Evolutionary conservation across 2,329 filamentous ascomycete species (phyloP), one percentile per base, ranked within the genome.

Genomic region (Xylaria sp.): DNA sequence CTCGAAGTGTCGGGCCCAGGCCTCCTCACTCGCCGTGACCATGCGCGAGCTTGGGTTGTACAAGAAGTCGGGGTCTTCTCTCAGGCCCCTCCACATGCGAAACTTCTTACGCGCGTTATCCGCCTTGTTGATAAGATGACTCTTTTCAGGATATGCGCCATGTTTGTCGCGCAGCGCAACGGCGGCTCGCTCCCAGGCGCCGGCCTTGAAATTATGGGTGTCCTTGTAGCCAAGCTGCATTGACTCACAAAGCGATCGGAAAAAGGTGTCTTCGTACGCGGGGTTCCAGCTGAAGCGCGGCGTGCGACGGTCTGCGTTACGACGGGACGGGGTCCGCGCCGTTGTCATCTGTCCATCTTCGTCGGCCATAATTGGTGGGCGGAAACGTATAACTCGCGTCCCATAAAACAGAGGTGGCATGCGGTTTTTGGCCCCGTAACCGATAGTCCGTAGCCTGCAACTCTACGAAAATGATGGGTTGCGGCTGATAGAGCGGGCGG

Each of bases 91-190:
- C 85, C 85, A 87, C 55, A 87, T 76, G n/a, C 85, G 83, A 64
- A 87, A 87, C 69, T 85, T 84, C 74, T 87, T 87, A 53, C 85
- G 80, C 62, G 85, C 85, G 73, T 87, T 87, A 75, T 87, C 85
- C 66, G 83, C 85, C 76, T 87, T 87, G 77, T 87, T 87, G 74
- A 87, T 86, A 37, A 87, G 81, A 57, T 87, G 85, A 68, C 80
- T 83, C 75, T 87, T 87, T 64, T 84, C 81, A n/a, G 84, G 84
- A 65, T 80, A 85, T 47, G 84, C 84, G 70, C 78, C 78, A 69
- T 87, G 85, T 57, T 80, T 80, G 31, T 84, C 82, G 74, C 83
- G 80, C 57, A 87, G 75, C 33, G 83, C 84, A 49, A 79, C 76
- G 58, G 82, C 80, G 47, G 85, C 85, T 66, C 83, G 83, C 60